Base-by-base conservation (phyloP, 257 asterid species). In the Nyctanthes arbortristis region DNA sequence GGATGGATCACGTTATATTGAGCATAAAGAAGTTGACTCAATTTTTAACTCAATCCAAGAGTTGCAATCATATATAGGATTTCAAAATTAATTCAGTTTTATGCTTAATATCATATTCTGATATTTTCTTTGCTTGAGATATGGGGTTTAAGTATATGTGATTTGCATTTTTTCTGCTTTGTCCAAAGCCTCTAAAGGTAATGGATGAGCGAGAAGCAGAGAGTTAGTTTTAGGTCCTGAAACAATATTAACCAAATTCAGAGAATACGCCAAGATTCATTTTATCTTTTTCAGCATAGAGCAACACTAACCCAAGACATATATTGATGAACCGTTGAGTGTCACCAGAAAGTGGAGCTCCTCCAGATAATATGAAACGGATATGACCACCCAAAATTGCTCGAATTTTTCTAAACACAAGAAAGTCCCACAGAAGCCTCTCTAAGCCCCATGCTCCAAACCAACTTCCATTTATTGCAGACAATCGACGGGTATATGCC, bases 361-460 rank as follows among this genome's bases (percentile, higher is more conserved):
- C 99, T 68, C 99, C 99, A 65, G 96, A 94, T 29, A 94, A 80
- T 69, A 94, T 83, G 80, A 91, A 94, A 69, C 99, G 99, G 40
- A 91, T 83, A 69, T 77, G 89, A 33, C 99, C 97, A 61, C 97
- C 99, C 85, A 94, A 84, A 89, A 91, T 84, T 34, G 99, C 99
- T 84, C 78, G 84, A 71, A 94, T 82, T 81, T 94, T 94, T 69
- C 84, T 88, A 54, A 94, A 94, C 75, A 94, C 97, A 65, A 94
- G 77, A 76, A 91, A 57, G 79, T 88, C 83, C 99, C 99, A 94
- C 1, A 94, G 67, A 40, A 82, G 68, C 80, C 81, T 89, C 86
- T 94, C 99, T 70, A 94, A 62, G 68, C 97, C 99, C 99, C 99
- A 91, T 27, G 97, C 97, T 29, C 99, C 97, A 75, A 89, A 82